Percentiles rank a stretch among this genome's conserved stretches.
These are phyloP conservation scores for Lepidium sativum DNA, from an alignment of 345 rosid genomes.

Conservation along the genomic window DNA sequence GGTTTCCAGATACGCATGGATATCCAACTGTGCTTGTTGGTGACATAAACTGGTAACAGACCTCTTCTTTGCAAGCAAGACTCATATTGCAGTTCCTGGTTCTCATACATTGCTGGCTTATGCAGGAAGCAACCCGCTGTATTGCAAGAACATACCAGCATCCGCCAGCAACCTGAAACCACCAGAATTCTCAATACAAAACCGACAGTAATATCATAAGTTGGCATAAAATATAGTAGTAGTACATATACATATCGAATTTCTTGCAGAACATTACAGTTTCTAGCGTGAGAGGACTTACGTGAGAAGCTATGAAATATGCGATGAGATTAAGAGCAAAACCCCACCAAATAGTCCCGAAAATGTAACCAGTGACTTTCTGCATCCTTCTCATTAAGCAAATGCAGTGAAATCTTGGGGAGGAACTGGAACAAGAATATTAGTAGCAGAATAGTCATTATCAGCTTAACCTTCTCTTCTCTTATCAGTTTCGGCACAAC, in stretches of 20 bases:
- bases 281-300: slow-evolving; percentile 26
- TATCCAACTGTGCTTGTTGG: slow-evolving; percentile 26
- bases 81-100: slow-evolving; percentile 38
- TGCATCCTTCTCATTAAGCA: slow-evolving; percentile 70
- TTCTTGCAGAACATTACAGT: not conserved
- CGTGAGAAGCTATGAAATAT: slow-evolving; percentile 88
- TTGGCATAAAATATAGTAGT: not conserved
- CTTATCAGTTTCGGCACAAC: slow-evolving; percentile 54
- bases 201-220: not conserved
- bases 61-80: slow-evolving; percentile 57
- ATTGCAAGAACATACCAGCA: slow-evolving; percentile 91
- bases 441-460: slow-evolving; percentile 56
- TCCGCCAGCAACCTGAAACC: slow-evolving; percentile 73
- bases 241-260: not conserved
- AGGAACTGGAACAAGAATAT: slow-evolving; percentile 44
- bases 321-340: slow-evolving; percentile 86
- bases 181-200: not conserved
- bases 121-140: slow-evolving; percentile 72
- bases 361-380: slow-evolving; percentile 85
- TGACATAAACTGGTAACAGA: slow-evolving; percentile 43
- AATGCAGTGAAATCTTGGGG: slow-evolving; percentile 78
- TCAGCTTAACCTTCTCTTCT: slow-evolving; percentile 52
- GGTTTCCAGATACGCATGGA: slow-evolving; percentile 47
- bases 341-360: slow-evolving; percentile 98
- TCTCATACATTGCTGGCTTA: slow-evolving; percentile 52